Conservation (phyloP, 805 yeast genomes). For the Metschnikowia lochheadii region DNA sequence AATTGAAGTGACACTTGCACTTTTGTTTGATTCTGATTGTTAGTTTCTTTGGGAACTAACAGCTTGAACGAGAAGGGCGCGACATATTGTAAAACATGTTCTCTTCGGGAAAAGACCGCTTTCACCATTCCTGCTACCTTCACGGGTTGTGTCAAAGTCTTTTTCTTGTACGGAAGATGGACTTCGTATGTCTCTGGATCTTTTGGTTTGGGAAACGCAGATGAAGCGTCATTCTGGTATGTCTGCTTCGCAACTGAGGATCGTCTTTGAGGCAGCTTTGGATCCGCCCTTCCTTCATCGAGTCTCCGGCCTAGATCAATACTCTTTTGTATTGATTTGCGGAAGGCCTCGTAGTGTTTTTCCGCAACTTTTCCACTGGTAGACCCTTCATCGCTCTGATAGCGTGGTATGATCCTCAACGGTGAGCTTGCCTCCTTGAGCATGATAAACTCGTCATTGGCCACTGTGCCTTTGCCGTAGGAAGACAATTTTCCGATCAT, state of each 20-base stretch:
- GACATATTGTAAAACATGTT: constrained; percentile 14
- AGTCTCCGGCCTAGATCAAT: constrained; percentile 7
- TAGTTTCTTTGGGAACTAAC: not conserved
- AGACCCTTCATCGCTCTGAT: not conserved
- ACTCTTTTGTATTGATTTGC: constrained; percentile 11
- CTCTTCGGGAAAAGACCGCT: constrained; percentile 15
- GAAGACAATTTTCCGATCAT: constrained; percentile 24
- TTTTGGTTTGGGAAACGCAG: not conserved
- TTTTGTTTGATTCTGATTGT: not conserved
- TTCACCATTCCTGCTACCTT: constrained; percentile 22
- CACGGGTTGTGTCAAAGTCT: constrained; percentile 19
- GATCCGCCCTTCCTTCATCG: constrained; percentile 5
- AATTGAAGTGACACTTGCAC: constrained; percentile 6
- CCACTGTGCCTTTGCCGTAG: constrained; percentile 13
- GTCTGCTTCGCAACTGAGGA: constrained; percentile 17
- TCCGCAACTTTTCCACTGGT: constrained; percentile 12
- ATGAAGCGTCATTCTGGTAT: constrained; percentile 5
- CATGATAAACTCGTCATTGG: constrained; percentile 22
- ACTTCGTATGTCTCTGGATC: constrained; percentile 11
- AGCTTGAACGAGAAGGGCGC: constrained; percentile 8
- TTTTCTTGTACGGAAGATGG: constrained; percentile 20
- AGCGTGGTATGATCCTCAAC: constrained; percentile 22
- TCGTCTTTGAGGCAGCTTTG: constrained; percentile 3
- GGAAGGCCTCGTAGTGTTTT: constrained; percentile 17
- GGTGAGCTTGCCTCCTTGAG: constrained; percentile 23